Evolutionary conservation across 805 yeast species (phyloP).

Genomic region (Teunomyces aglyptinius): DNA sequence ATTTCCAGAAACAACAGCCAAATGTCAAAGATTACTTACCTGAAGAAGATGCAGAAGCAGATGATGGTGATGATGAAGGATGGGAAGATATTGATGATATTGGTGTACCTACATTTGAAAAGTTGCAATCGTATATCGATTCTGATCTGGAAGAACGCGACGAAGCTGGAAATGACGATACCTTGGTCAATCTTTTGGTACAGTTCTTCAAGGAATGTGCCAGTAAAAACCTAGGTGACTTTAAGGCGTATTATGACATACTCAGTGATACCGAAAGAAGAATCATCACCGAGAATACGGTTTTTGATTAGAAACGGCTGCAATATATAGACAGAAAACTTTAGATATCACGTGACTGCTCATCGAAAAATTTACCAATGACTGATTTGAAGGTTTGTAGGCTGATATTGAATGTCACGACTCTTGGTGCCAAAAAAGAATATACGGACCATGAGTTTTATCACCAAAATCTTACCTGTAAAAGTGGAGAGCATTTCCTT

Average conservation of each 20-base stretch:
- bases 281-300: slow-evolving; percentile 48
- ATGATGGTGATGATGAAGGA: slow-evolving; percentile 50
- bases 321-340: not conserved
- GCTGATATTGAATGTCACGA: not conserved
- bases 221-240: slow-evolving; percentile 46
- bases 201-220: slow-evolving; percentile 59
- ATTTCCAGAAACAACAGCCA: slow-evolving; percentile 57
- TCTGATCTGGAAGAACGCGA: slow-evolving; percentile 41
- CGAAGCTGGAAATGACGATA: slow-evolving; percentile 30
- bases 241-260: slow-evolving; percentile 48
- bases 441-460: slow-evolving; percentile 10
- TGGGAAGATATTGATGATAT: slow-evolving; percentile 79
- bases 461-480: slow-evolving; percentile 49
- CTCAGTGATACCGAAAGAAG: slow-evolving; percentile 55
- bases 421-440: not conserved
- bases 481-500: slow-evolving; percentile 53
- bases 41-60: slow-evolving; percentile 17
- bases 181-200: slow-evolving; percentile 40
- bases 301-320: slow-evolving; percentile 21
- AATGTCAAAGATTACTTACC: slow-evolving; percentile 38
- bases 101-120: slow-evolving; percentile 62
- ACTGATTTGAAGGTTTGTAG: not conserved
- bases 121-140: slow-evolving; percentile 56
- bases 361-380: slow-evolving; percentile 3
- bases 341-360: not conserved